Conservation (phyloP, 2,329 filamentous ascomycete species). For the Aureobasidium leucospermi region DNA sequence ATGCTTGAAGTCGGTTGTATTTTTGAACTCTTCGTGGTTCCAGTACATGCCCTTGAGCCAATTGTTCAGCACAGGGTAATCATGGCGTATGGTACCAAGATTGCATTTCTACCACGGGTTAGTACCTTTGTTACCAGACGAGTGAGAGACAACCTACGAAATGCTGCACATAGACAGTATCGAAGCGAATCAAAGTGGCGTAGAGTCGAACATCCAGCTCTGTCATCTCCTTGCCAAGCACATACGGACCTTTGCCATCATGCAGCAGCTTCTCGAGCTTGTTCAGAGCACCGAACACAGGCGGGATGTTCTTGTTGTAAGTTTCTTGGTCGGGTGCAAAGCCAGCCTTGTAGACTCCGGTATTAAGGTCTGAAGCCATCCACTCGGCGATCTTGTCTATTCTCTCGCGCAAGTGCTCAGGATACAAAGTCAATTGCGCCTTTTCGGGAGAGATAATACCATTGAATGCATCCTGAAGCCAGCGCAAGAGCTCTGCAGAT, state of each 20-base stretch:
- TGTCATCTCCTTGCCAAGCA: conserved; percentile 49
- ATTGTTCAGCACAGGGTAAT: conserved; percentile 54
- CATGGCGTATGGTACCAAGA: conserved; percentile 49
- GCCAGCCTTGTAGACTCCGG: conserved; percentile 53
- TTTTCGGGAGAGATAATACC: conserved; percentile 37
- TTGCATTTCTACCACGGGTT: conserved; percentile 45
- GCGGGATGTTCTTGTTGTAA: conserved; percentile 48
- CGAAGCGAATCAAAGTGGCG: conserved; percentile 52
- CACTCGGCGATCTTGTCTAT: conserved; percentile 50
- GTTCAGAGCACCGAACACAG: conserved; percentile 54
- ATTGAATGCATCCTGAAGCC: conserved; percentile 52
- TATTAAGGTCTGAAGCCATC: conserved; percentile 51
- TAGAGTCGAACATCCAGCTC: conserved; percentile 54
- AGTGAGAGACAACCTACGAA: conserved; percentile 31
- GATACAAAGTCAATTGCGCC: conserved; percentile 46
- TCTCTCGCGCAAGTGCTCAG: conserved; percentile 35
- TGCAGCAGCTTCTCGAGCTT: conserved; percentile 46
- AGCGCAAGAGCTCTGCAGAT: conserved; percentile 50
- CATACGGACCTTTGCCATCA: conserved; percentile 45
- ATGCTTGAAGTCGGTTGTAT: conserved; percentile 57
- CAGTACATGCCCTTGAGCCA: conserved; percentile 56
- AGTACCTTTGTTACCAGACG: neutral
- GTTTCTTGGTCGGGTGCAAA: conserved; percentile 49
- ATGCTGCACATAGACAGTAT: conserved; percentile 56
- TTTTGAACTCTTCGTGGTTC: conserved; percentile 44